A percentile compares a stretch with the other conserved stretches of the same genome.
These are phyloP conservation scores for Zygoascus biomembranicola DNA, from an alignment of 805 yeast genomes.

Conservation along the genomic window DNA sequence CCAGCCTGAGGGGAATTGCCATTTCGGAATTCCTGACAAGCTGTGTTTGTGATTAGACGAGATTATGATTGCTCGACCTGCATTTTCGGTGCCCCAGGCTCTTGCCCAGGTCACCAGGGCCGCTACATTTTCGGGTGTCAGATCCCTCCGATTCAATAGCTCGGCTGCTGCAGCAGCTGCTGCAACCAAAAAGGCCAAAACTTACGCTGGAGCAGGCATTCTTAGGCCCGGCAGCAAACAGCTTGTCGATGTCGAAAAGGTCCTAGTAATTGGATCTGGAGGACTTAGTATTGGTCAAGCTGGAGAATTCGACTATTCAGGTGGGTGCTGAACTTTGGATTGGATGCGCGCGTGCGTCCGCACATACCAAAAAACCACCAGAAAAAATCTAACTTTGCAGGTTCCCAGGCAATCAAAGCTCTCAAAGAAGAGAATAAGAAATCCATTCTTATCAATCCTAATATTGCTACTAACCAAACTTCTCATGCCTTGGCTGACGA, in stretches of 20 bases:
- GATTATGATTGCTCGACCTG: not conserved
- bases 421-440: conserved; percentile 80
- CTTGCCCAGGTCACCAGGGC: not conserved
- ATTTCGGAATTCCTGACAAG: no score
- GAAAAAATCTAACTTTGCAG: conserved; percentile 26
- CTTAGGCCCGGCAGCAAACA: conserved; percentile 25
- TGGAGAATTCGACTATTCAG: conserved; percentile 91
- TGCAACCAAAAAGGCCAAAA: conserved; percentile 5
- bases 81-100: not conserved
- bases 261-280: conserved; percentile 92
- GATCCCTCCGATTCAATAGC: not conserved
- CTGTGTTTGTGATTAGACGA: no score
- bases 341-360: not conserved
- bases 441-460: conserved; percentile 86
- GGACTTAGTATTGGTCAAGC: conserved; percentile 97
- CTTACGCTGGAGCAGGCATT: conserved; percentile 32
- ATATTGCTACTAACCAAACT: conserved; percentile 95
- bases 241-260: conserved; percentile 78
- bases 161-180: not conserved
- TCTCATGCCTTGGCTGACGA: conserved; percentile 93
- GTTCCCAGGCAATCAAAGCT: conserved; percentile 97
- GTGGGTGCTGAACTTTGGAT: conserved; percentile 9
- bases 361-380: no score
- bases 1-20: not conserved
- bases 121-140: not conserved